These are phyloP conservation scores for Lathyrus oleraceus DNA, from an alignment of 306 rosid species.

Conservation along the genomic window DNA sequence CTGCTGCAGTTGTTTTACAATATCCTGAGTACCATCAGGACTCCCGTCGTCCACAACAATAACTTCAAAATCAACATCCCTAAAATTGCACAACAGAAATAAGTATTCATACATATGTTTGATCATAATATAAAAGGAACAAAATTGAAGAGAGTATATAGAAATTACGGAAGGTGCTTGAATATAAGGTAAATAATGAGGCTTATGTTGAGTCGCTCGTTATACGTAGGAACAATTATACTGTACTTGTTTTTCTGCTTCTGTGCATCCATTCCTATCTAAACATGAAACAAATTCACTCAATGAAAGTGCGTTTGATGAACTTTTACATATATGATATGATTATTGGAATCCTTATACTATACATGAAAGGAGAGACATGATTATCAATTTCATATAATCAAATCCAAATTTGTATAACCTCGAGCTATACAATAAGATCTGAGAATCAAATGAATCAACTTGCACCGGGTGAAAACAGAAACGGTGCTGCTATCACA, in stretches of 20 bases:
- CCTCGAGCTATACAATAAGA: not conserved
- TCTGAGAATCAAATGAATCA: not conserved
- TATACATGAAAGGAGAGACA: not conserved
- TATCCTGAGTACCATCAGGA: slow-evolving; percentile 95
- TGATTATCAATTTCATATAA: not conserved
- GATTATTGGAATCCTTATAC: not conserved
- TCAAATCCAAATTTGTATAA: not conserved
- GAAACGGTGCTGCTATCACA: not conserved
- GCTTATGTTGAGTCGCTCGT: slow-evolving; percentile 90
- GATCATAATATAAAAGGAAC: not conserved
- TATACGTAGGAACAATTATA: slow-evolving; percentile 85
- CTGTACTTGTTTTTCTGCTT: slow-evolving; percentile 72
- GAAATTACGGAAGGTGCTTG: slow-evolving; percentile 66
- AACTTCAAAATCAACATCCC: slow-evolving; percentile 88
- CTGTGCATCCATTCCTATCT: slow-evolving; percentile 44
- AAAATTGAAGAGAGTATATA: not conserved
- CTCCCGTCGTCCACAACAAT: slow-evolving; percentile 94
- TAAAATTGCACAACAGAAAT: slow-evolving; percentile 31
- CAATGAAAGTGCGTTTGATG: not conserved
- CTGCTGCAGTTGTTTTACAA: slow-evolving; percentile 77
- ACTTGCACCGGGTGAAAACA: not conserved
- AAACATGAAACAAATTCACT: slow-evolving; percentile 6
- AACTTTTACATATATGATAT: no score
- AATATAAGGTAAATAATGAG: slow-evolving; percentile 84
- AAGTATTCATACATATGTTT: slow-evolving; percentile 13